These are phyloP conservation scores for Alternaria rosae DNA, from an alignment of 2,329 filamentous ascomycete genomes.

Conservation along the genomic window DNA sequence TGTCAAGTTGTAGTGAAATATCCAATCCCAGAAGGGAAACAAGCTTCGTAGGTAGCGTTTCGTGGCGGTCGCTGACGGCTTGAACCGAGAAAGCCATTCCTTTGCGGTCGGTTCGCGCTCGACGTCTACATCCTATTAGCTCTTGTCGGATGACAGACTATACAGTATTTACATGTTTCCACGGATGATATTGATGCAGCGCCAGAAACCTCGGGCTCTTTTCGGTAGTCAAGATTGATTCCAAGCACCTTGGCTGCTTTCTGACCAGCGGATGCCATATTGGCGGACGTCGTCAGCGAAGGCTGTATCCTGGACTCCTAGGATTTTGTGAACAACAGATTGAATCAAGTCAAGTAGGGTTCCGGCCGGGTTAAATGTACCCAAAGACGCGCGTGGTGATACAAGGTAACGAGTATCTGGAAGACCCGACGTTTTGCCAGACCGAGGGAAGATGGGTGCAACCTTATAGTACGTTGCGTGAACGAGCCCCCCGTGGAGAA, in stretches of 20 bases:
- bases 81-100: slow-evolving; percentile 73
- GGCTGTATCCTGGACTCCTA: not conserved
- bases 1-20: slow-evolving; percentile 83
- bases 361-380: not conserved
- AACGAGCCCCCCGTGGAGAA: slow-evolving; percentile 9
- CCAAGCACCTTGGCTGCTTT: slow-evolving; percentile 78
- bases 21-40: slow-evolving; percentile 93
- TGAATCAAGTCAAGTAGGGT: not conserved
- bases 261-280: slow-evolving; percentile 68
- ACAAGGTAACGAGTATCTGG: not conserved
- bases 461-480: slow-evolving; percentile 7
- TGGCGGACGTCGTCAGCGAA: slow-evolving; percentile 9
- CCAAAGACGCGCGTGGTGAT: not conserved
- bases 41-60: slow-evolving; percentile 71
- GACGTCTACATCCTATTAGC: slow-evolving; percentile 71
- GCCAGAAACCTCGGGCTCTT: slow-evolving; percentile 73
- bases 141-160: not conserved
- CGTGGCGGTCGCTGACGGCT: slow-evolving; percentile 65
- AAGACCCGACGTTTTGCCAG: slow-evolving; percentile 2
- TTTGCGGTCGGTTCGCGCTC: slow-evolving; percentile 78
- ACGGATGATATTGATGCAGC: slow-evolving; percentile 82
- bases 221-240: slow-evolving; percentile 78
- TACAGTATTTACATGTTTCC: slow-evolving; percentile 33
- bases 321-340: not conserved
- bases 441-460: not conserved